Conservation (phyloP, 1,139 yeast genomes). For the Yamadazyma aaseri region DNA sequence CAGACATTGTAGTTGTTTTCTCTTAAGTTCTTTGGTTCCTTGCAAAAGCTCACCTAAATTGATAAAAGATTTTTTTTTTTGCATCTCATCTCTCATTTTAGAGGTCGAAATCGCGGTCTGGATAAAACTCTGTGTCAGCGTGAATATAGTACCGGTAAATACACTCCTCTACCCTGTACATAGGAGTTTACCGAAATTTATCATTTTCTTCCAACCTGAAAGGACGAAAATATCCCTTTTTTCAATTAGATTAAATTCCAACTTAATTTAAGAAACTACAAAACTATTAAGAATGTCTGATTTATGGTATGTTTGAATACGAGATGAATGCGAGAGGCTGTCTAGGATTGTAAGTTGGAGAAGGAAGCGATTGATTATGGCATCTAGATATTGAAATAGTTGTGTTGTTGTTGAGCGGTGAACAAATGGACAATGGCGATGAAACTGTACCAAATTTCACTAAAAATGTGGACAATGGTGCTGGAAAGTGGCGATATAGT, state of each 20-base stretch:
- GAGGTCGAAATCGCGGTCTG: background rate
- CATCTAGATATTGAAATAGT: no score
- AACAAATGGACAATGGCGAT: no score
- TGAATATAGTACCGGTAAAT: background rate
- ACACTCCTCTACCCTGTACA: slow-evolving; percentile 8
- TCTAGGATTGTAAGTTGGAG: no score
- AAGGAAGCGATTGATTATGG: no score
- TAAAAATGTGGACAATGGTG: no score
- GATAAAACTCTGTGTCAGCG: background rate
- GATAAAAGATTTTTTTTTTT: slow-evolving; percentile 5
- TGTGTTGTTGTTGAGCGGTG: no score
- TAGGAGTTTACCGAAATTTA: slow-evolving; percentile 13
- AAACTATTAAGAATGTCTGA: slow-evolving; percentile 40
- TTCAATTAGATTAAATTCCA: slow-evolving; percentile 3
- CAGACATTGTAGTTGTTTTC: slow-evolving; percentile 44
- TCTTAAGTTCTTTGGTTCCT: slow-evolving; percentile 56
- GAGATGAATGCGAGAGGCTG: no score
- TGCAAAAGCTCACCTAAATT: slow-evolving; percentile 50
- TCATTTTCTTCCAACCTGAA: slow-evolving; percentile 11
- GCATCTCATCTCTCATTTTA: slow-evolving; percentile 9
- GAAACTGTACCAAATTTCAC: no score
- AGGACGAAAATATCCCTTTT: slow-evolving; percentile 10
- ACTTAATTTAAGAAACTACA: slow-evolving; percentile 4
- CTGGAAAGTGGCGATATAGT: no score
- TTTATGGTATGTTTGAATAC: slow-evolving; percentile 52